A percentile compares a stretch with the other conserved stretches of the same genome.
These are phyloP conservation scores for Ceriops decandra DNA, from an alignment of 345 rosid genomes.

Conservation along the genomic window DNA sequence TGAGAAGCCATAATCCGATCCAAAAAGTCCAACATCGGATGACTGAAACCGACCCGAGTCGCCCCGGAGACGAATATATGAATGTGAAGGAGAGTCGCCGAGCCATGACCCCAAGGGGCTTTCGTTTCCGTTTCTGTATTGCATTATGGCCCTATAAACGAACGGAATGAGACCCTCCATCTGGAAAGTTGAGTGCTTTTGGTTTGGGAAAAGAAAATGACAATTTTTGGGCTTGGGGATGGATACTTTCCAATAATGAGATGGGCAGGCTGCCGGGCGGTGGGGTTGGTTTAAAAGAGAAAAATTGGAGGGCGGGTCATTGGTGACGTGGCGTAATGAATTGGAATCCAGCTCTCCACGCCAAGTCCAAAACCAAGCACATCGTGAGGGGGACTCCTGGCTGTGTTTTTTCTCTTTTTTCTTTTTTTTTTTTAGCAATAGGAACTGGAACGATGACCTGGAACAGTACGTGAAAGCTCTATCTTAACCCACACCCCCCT, in stretches of 20 bases:
- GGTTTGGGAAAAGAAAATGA: not conserved
- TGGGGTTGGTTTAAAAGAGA: conserved; percentile 28
- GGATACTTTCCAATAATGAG: not conserved
- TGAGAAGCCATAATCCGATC: conserved; percentile 37
- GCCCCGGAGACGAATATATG: conserved; percentile 80
- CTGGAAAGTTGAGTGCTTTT: not conserved
- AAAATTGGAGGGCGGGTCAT: not conserved
- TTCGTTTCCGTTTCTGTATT: conserved; percentile 53
- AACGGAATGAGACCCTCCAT: conserved; percentile 62
- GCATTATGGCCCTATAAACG: conserved; percentile 28
- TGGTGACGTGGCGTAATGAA: conserved; percentile 51
- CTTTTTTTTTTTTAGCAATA: not conserved
- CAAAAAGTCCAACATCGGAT: conserved; percentile 46
- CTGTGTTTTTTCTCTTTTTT: too few species aligned
- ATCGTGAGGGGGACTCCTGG: conserved; percentile 1
- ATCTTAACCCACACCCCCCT: conserved; percentile 24
- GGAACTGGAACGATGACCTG: conserved; percentile 36
- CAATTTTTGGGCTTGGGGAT: not conserved
- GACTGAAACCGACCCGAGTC: conserved; percentile 70
- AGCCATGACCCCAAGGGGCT: conserved; percentile 40
- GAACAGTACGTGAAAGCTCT: conserved; percentile 36
- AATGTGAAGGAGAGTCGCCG: conserved; percentile 59
- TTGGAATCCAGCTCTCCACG: conserved; percentile 39
- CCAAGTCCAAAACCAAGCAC: conserved; percentile 34
- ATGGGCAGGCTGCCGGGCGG: not conserved